Base-by-base conservation (phyloP, 2,329 filamentous ascomycete species). In the Pseudomassariella vexata region DNA sequence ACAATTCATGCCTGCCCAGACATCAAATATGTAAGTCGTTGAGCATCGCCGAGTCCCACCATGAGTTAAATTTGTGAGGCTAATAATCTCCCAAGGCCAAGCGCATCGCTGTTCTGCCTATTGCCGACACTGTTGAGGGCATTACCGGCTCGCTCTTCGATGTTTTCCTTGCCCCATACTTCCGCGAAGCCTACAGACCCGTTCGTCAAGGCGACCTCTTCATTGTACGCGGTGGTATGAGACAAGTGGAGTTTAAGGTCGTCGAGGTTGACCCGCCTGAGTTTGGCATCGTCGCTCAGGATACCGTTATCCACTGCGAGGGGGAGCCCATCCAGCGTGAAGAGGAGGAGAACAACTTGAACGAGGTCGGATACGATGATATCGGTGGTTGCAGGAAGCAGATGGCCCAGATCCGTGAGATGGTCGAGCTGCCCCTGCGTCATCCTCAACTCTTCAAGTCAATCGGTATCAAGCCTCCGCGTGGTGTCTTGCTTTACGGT, bases 391-490 rank as follows among this genome's bases (percentile, higher is more conserved):
- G 92, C 77, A 79, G 92, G 57, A 98, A 98, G 72, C 92, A 98
- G 70, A 96, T 98, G 92, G 92, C 92, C 43, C 92, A 98, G 73
- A 95, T 98, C 52, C 86, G 92, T 59, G 92, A 98, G 64, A 81
- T 98, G 74, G 92, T 98, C 45, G 92, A 98, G 74, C 73, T 98
- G 48, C 92, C 92, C 40, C 77, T 98, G 41, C 82, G 92, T 55
- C 92, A 98, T 65, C 92, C 92, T 39, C 92, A 96, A 64, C 83
- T 98, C 30, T 98, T 98, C 84, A 98, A 96, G 76, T 96, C 90
- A 24, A 96, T 98, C 56, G 92, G 92, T 79, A 95, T 98, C 71
- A 98, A 98, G 78, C 92, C 92, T 35, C 92, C 92, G 27, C 88
- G 92, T 55, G 92, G 92, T 79, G 94, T 96, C 55, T 77, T 98